Conservation (phyloP, 345 rosid genomes). For the Rhodamnia rubescens region DNA sequence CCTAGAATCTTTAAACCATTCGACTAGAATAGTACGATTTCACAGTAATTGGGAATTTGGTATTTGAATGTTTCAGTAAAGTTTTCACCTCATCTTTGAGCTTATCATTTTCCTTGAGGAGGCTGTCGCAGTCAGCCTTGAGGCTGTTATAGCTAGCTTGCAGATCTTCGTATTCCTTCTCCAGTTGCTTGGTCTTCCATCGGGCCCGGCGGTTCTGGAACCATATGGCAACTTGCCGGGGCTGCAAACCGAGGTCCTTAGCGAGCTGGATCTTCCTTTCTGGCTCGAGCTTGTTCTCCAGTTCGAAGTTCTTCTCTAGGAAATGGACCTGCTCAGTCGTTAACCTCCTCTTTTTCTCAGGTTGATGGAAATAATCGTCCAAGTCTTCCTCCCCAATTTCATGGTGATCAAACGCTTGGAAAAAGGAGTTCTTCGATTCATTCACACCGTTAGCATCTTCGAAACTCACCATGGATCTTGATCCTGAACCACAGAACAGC, state of each 20-base stretch:
- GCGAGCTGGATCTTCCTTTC: slow-evolving; percentile 61
- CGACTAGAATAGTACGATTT: not conserved
- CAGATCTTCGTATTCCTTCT: slow-evolving; percentile 41
- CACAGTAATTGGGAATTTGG: not conserved
- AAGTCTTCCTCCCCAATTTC: slow-evolving; percentile 38
- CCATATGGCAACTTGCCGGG: slow-evolving; percentile 66
- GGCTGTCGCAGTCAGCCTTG: slow-evolving; percentile 32
- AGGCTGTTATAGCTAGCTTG: slow-evolving; percentile 36
- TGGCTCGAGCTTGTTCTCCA: slow-evolving; percentile 56
- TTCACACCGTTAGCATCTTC: slow-evolving; percentile 14
- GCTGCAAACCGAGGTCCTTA: slow-evolving; percentile 53
- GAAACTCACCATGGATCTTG: slow-evolving; percentile 39
- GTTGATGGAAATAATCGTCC: slow-evolving; percentile 29
- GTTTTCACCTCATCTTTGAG: slow-evolving; percentile 36
- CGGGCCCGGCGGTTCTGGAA: slow-evolving; percentile 61
- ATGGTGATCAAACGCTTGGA: slow-evolving; percentile 21
- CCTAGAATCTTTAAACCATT: not conserved
- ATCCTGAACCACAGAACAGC: slow-evolving; percentile 8
- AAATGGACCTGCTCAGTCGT: slow-evolving; percentile 37
- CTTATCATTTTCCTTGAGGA: slow-evolving; percentile 32
- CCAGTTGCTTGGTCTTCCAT: slow-evolving; percentile 25
- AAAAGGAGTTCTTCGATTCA: slow-evolving; percentile 12
- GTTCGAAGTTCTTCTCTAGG: slow-evolving; percentile 53
- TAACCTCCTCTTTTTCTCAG: slow-evolving; percentile 48
- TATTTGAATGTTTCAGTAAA: not conserved